These are phyloP conservation scores for Kitagawia praeruptora DNA, from an alignment of 129 eudicot species.

Conservation along the genomic window DNA sequence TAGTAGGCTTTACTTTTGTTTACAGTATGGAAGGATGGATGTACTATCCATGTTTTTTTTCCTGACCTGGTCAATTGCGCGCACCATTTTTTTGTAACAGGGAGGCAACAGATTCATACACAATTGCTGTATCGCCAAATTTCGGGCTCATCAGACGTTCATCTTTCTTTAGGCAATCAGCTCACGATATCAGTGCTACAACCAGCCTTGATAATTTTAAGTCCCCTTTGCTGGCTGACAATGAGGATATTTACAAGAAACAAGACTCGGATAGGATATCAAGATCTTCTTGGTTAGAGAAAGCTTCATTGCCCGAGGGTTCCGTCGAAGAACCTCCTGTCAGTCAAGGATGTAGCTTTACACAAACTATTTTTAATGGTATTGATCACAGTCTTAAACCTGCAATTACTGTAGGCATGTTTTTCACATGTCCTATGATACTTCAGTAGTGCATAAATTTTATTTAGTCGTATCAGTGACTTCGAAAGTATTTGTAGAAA, in stretches of 20 bases:
- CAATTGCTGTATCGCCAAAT: constrained; percentile 77
- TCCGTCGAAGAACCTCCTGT: constrained; percentile 54
- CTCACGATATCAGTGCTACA: constrained; percentile 21
- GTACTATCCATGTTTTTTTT: too few relatives aligned
- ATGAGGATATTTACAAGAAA: constrained; percentile 33
- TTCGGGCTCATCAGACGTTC: constrained; percentile 38
- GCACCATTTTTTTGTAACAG: constrained; percentile 33
- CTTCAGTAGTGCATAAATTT: neutral
- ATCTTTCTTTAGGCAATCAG: constrained; percentile 25
- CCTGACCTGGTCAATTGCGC: too few relatives aligned
- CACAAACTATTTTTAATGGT: constrained; percentile 80
- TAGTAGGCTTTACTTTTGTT: too few relatives aligned
- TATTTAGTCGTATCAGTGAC: too few relatives aligned
- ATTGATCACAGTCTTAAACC: neutral
- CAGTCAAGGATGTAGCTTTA: constrained; percentile 55
- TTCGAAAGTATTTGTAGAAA: neutral
- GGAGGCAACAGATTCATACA: constrained; percentile 58
- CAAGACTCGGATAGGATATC: constrained; percentile 36
- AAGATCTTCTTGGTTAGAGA: constrained; percentile 40
- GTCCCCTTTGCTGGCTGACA: constrained; percentile 50
- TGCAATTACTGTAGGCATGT: neutral
- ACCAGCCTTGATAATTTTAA: constrained; percentile 34
- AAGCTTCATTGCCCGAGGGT: constrained; percentile 39
- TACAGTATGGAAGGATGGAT: too few relatives aligned
- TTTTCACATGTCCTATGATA: neutral